Evolutionary conservation across 2,329 filamentous ascomycete genomes (phyloP).

Genomic region (Monilinia laxa): DNA sequence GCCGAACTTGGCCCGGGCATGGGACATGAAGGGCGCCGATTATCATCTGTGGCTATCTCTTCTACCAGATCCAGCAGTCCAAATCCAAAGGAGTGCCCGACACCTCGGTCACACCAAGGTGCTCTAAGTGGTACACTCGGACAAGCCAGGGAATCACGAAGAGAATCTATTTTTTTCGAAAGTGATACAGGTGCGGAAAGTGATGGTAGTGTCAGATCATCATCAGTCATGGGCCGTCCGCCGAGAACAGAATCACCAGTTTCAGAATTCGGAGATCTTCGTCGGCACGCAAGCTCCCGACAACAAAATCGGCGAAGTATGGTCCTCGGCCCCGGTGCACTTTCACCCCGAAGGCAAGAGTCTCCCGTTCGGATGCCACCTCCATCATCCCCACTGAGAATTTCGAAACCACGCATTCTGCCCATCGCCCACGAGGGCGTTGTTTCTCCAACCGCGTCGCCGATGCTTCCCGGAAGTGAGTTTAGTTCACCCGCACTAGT

Average conservation of each 20-base stretch:
- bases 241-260: slow-evolving; percentile 84
- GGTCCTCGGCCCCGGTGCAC: slow-evolving; percentile 69
- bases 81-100: slow-evolving; percentile 73
- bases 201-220: slow-evolving; percentile 77
- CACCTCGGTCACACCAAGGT: slow-evolving; percentile 78
- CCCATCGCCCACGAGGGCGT: slow-evolving; percentile 62
- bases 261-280: slow-evolving; percentile 76
- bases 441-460: slow-evolving; percentile 84
- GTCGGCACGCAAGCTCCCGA: slow-evolving; percentile 72
- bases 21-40: slow-evolving; percentile 42
- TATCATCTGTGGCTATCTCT: slow-evolving; percentile 56
- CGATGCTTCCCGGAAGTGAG: slow-evolving; percentile 79
- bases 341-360: slow-evolving; percentile 80
- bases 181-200: slow-evolving; percentile 75
- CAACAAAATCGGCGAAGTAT: slow-evolving; percentile 86
- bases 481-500: slow-evolving; percentile 71
- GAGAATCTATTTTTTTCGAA: slow-evolving; percentile 76
- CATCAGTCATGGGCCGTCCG: slow-evolving; percentile 68
- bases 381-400: slow-evolving; percentile 82
- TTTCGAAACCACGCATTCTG: slow-evolving; percentile 72
- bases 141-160: slow-evolving; percentile 63
- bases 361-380: slow-evolving; percentile 76
- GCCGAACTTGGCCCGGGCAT: slow-evolving; percentile 32
- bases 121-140: slow-evolving; percentile 53
- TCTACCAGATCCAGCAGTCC: slow-evolving; percentile 85